Base-by-base conservation (phyloP, 2,329 filamentous ascomycete genomes). In the Camptophora hylomeconis region DNA sequence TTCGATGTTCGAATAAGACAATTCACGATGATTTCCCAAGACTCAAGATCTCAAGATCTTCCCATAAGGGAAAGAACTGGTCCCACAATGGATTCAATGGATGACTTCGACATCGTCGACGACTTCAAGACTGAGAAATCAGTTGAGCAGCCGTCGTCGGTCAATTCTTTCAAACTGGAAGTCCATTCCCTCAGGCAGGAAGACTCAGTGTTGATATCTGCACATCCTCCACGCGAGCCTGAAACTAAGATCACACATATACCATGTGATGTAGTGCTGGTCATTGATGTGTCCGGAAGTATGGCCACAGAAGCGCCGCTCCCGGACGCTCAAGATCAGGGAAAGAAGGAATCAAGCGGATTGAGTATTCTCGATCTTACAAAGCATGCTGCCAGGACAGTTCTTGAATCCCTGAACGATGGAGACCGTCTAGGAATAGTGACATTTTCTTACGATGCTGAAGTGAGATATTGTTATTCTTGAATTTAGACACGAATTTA, bases 281-380 rank as follows among this genome's bases (percentile, higher is more conserved):
- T 69, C 10, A 72, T 75, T 30, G 71, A 75, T 42, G 57, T 73
- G 9, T 75, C 71, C 0, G 58, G 54, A 0, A 73, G 68, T 48
- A 76, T 75, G 71, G 28, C 34, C 1, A 29, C 35, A 0, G 40
- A 49, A 2, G 69, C 69, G 1, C 64, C 62, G 0, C 54, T 65
- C 0, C 64, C 67, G 0, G 42, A 42, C 7, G 45, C 44, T 10
- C 43, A 49, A 10, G 36, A 45, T 2, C 26, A 30, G n/a, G 39
- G 38, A 17, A 31, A 45, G 18, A 41, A 36, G 16, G 66, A 72
- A 37, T 44, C 57, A 12, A 59, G 59, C 2, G 69, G 69, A 0
- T 50, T 74, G 1, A 65, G 61, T 0, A 57, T 74, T 2, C 46
- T 76, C 13, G 72, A 75, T 39, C 56, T 75, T 13, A 63, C 64